Conservation (phyloP, 805 yeast species). For the Pichia phayaonensis region DNA sequence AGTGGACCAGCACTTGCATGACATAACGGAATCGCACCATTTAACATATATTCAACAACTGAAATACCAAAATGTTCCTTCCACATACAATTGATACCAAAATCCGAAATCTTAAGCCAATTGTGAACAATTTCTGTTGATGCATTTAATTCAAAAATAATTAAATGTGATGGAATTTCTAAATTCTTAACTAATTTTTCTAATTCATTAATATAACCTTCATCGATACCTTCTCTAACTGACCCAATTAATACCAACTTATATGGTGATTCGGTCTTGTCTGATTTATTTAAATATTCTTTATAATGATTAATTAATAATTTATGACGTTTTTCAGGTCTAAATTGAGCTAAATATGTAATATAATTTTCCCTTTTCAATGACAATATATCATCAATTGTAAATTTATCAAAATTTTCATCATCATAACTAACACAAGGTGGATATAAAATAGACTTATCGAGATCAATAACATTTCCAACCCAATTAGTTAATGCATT, state of each 20-base stretch:
- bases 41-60: slow-evolving; percentile 84
- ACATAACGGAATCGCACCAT: slow-evolving; percentile 80
- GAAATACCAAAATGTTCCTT: slow-evolving; percentile 98
- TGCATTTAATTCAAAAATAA: slow-evolving; percentile 51
- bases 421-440: slow-evolving; percentile 51
- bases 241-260: slow-evolving; percentile 76
- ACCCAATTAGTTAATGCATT: slow-evolving; percentile 50
- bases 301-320: slow-evolving; percentile 60
- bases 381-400: slow-evolving; percentile 11
- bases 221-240: slow-evolving; percentile 64
- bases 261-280: slow-evolving; percentile 30
- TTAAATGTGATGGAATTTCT: slow-evolving; percentile 30
- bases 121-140: slow-evolving; percentile 54
- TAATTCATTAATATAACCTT: slow-evolving; percentile 45
- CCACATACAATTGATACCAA: slow-evolving; percentile 97
- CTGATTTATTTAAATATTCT: slow-evolving; percentile 34
- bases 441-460: slow-evolving; percentile 60
- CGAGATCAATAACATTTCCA: slow-evolving; percentile 20
- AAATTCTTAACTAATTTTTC: slow-evolving; percentile 36
- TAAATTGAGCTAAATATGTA: slow-evolving; percentile 79
- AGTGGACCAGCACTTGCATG: slow-evolving; percentile 97
- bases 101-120: slow-evolving; percentile 47
- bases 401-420: slow-evolving; percentile 31
- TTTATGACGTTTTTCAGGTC: slow-evolving; percentile 89
- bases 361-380: slow-evolving; percentile 32